Evolutionary conservation across 2,329 filamentous ascomycete genomes (phyloP), one percentile per base, ranked within the genome.

Genomic region (Piedraia hortae): DNA sequence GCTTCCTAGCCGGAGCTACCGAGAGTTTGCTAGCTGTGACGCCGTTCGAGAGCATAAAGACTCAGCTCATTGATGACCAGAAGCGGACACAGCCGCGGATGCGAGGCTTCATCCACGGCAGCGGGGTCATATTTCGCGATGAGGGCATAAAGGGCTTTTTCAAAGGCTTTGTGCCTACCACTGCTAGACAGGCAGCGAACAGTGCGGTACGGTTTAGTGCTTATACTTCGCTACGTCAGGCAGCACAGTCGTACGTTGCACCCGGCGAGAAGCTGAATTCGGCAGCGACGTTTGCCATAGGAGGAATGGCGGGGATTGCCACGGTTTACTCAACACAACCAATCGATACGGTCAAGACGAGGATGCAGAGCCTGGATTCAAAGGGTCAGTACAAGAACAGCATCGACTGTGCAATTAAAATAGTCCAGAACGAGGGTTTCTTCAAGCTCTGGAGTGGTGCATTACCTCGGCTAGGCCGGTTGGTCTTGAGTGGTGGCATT

Each of bases 1-100:
- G 85, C 3, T 90, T 97, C 40, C 75, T 82, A 27, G 85, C 85
- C 5, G 85, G 85, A 25, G 73, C 89, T 22, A 93, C 82, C 3
- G 85, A 97, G 51, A 88, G 74, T 3, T 50, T 91, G 22, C 51
- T 97, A 3, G 85, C 85, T 6, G 85, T 97, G 15, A 97, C 85
- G 15, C 85, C 85, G 0, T 91, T 88, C 27, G 85, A 97, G 51
- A 88, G 75, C 38, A 91, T 97, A 49, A 97, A 97, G 56, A 97
- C 85, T 22, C 88, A 88, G 34, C 53, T 97, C 60, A 93, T 97
- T 41, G 85, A 97, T 42, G 85, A 97, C 47, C 71, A 74, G 36
- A 97, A 97, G 53, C 59, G 62, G 3, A 55, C 63, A 13, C 74
- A 75, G 16, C 85, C 85, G 15, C 67, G 82, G 9, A 69, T 97